These are phyloP conservation scores for Acanthamoeba quina DNA, from an alignment of 208 protist species.

Conservation along the genomic window DNA sequence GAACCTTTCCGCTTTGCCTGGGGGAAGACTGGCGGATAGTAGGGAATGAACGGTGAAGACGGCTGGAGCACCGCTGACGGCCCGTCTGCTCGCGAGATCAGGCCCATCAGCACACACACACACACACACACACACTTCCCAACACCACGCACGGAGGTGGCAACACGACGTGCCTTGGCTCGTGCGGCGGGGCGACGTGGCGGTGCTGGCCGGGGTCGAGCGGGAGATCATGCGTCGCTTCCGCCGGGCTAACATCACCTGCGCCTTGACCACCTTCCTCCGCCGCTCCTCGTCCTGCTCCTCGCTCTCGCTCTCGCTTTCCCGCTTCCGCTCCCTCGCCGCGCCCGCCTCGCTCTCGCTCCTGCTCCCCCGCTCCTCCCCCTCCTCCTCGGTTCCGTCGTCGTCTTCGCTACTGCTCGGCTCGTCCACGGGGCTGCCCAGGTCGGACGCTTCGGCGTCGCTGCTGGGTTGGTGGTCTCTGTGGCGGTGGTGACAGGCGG, in stretches of 20 bases:
- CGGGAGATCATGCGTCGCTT: conserved; percentile 42
- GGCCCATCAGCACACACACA: too few species aligned
- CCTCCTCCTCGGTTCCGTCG: background rate
- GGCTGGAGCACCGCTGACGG: background rate
- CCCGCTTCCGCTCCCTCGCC: background rate
- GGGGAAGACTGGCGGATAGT: conserved; percentile 14
- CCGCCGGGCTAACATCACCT: background rate
- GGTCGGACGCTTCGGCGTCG: background rate
- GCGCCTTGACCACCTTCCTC: background rate
- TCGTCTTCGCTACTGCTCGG: background rate
- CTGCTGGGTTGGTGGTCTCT: background rate
- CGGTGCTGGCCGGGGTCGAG: background rate
- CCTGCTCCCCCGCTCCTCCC: background rate
- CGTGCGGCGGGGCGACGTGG: background rate
- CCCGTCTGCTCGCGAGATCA: background rate
- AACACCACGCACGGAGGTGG: too few species aligned
- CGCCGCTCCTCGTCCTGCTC: background rate
- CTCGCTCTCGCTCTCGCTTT: background rate
- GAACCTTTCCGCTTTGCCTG: conserved; percentile 45
- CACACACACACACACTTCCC: too few species aligned
- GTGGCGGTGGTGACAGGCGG: too few species aligned
- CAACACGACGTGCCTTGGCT: background rate
- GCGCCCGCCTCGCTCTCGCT: background rate
- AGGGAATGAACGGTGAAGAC: conserved; percentile 24
- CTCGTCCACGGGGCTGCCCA: background rate